Percentiles rank a stretch among this genome's conserved stretches.
phyloP scores from a whole-genome alignment of 306 rosid species.

The Acacia melanoxylon region DNA sequence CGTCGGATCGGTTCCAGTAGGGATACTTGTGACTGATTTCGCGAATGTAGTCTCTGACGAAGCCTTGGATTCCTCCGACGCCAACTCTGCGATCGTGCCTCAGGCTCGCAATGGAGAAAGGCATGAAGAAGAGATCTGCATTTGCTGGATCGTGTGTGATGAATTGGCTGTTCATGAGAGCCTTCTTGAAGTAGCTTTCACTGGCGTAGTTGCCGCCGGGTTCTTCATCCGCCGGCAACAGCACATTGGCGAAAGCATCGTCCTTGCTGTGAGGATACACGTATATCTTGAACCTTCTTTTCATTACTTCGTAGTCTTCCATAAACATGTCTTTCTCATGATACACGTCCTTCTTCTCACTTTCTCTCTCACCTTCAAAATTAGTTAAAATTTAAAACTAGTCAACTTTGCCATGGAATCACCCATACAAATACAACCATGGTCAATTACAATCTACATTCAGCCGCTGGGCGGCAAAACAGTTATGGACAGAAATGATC shows the following conservation, averaged over 20 bases:
- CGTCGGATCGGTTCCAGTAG: constrained; percentile 72
- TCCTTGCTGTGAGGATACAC: constrained; percentile 68
- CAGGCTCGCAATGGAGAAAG: constrained; percentile 83
- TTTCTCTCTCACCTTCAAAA: neutral
- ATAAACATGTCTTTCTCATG: constrained; percentile 40
- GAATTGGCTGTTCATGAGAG: constrained; percentile 64
- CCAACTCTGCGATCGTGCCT: constrained; percentile 70
- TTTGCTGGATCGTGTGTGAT: constrained; percentile 58
- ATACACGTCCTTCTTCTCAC: neutral
- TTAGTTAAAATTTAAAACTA: too few species aligned
- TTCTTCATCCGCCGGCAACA: constrained; percentile 57
- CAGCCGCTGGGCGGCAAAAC: neutral
- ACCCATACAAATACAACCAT: neutral
- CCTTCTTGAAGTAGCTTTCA: constrained; percentile 81
- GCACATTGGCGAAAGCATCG: constrained; percentile 72
- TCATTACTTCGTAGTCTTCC: constrained; percentile 80
- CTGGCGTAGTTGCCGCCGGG: constrained; percentile 91
- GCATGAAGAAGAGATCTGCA: constrained; percentile 82
- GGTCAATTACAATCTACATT: neutral
- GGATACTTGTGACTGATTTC: constrained; percentile 58
- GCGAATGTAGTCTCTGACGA: constrained; percentile 58
- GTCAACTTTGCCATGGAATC: neutral
- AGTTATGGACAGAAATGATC: neutral
- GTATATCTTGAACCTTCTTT: constrained; percentile 73
- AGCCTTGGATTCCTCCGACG: constrained; percentile 65